phyloP scores from a whole-genome alignment of 2,329 filamentous ascomycete genomes.

The Juglanconis juglandina region DNA sequence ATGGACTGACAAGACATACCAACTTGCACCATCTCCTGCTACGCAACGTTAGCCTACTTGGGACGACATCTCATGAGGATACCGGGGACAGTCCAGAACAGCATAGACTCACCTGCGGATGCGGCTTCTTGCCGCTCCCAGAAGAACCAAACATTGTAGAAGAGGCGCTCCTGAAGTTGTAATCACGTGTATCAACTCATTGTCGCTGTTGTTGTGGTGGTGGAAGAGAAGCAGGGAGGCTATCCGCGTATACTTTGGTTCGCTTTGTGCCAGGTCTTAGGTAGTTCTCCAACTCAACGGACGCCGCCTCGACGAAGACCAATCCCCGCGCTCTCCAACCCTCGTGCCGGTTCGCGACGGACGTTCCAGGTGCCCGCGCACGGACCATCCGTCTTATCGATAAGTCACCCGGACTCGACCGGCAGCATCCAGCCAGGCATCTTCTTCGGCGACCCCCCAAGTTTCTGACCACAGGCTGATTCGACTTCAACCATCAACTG shows the following conservation, averaged over 20 bases:
- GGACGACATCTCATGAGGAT: conserved; percentile 9
- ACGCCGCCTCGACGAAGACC: not conserved
- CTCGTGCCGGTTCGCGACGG: not conserved
- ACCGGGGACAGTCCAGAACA: conserved; percentile 16
- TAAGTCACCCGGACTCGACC: not conserved
- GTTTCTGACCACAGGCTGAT: not conserved
- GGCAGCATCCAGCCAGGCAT: no score
- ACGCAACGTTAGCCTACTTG: conserved; percentile 33
- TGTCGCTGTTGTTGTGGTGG: conserved; percentile 6
- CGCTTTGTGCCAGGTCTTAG: no score
- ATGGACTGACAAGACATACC: conserved; percentile 56
- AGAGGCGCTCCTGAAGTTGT: not conserved
- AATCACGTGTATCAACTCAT: conserved; percentile 14
- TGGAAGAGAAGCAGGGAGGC: not conserved
- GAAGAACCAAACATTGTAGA: conserved; percentile 61
- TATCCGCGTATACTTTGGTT: not conserved
- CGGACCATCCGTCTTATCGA: conserved; percentile 1
- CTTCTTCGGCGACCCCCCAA: not conserved
- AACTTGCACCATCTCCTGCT: conserved; percentile 99
- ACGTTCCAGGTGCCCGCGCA: not conserved
- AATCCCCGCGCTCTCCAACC: not conserved
- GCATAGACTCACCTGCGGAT: conserved; percentile 60
- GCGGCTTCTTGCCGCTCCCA: conserved; percentile 64
- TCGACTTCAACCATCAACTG: not conserved
- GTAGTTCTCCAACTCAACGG: not conserved